Conservation (phyloP, 1,139 yeast species). For the Saccharomyces uvarum region DNA sequence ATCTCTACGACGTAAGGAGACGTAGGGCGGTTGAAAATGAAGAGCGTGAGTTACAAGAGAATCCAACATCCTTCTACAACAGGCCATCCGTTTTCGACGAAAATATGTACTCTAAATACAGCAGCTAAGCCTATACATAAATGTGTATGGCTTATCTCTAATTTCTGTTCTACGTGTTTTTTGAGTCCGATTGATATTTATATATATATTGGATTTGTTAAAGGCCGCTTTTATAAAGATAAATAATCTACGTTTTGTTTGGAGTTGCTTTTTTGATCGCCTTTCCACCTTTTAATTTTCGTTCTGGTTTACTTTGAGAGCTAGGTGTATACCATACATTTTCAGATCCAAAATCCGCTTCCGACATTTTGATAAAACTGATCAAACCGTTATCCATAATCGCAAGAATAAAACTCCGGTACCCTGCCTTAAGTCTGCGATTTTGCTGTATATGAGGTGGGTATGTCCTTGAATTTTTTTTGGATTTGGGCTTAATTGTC, state of each 20-base stretch:
- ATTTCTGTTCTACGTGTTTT: neutral
- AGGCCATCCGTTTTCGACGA: conserved; percentile 43
- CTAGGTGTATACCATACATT: conserved; percentile 28
- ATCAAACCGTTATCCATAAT: conserved; percentile 66
- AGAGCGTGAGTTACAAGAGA: conserved; percentile 21
- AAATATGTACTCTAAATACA: conserved; percentile 37
- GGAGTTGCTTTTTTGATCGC: neutral
- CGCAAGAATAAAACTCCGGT: conserved; percentile 51
- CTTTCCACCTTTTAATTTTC: neutral
- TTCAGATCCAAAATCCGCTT: conserved; percentile 49
- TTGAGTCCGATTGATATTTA: neutral
- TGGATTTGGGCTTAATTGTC: conserved; percentile 30
- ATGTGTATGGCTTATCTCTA: neutral
- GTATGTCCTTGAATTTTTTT: conserved; percentile 18
- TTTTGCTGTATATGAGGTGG: conserved; percentile 24
- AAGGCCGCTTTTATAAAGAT: neutral
- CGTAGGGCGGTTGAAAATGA: conserved; percentile 15
- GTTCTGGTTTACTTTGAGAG: neutral
- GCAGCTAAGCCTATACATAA: conserved; percentile 10
- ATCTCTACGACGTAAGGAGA: conserved; percentile 4
- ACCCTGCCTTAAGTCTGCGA: conserved; percentile 41
- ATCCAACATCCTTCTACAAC: conserved; percentile 35
- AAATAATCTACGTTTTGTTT: neutral
- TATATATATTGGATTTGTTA: neutral
- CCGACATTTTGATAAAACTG: conserved; percentile 54